Conservation (phyloP, 768 basidiomycete species). For the Hericium rajendrae region DNA sequence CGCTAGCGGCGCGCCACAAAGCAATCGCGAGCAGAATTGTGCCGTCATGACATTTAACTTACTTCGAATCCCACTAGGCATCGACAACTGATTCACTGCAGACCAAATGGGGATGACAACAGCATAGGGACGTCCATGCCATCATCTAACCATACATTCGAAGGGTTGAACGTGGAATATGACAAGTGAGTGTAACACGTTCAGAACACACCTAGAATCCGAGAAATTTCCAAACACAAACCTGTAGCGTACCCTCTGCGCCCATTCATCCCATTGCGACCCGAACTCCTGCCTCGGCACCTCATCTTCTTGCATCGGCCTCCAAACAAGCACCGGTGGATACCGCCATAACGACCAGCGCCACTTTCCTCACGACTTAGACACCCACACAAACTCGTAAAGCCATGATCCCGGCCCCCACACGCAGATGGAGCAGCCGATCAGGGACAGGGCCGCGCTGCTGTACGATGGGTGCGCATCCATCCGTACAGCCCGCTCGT, state of each 20-base stretch:
- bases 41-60: no score
- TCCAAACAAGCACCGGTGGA: background rate
- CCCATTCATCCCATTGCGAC: background rate
- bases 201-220: no score
- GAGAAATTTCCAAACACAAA: background rate
- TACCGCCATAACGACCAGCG: background rate
- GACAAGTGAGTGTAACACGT: no score
- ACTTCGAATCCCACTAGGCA: no score
- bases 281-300: background rate
- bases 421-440: constrained; percentile 7
- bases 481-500: constrained; percentile 15
- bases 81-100: no score
- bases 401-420: constrained; percentile 13
- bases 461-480: constrained; percentile 18
- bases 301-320: background rate
- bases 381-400: constrained; percentile 1
- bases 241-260: background rate
- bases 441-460: constrained; percentile 9
- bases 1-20: no score
- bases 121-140: no score
- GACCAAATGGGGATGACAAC: no score
- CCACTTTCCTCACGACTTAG: background rate
- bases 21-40: no score
- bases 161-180: no score
- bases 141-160: no score